Conservation (phyloP, 129 eudicot species). For the Lonicera japonica region DNA sequence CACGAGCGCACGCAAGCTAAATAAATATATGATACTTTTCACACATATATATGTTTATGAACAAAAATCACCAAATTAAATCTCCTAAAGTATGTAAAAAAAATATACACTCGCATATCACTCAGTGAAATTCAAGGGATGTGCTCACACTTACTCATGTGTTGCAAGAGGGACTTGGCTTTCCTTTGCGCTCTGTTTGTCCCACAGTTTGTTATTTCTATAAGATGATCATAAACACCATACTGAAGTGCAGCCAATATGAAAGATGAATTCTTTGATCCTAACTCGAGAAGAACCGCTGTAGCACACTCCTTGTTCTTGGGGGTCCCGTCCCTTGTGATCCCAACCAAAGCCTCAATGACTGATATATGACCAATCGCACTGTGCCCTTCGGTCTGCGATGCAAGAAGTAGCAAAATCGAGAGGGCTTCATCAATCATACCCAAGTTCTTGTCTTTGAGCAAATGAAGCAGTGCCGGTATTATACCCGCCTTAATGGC, state of each 20-base stretch:
- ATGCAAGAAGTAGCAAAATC: constrained; percentile 49
- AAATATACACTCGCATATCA: background rate
- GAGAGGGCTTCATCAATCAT: constrained; percentile 83
- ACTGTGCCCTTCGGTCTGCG: constrained; percentile 56
- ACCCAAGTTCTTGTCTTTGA: constrained; percentile 43
- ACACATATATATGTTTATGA: background rate
- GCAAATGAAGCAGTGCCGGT: constrained; percentile 47
- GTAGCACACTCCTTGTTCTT: constrained; percentile 77
- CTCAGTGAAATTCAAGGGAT: constrained; percentile 22
- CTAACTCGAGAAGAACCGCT: constrained; percentile 60
- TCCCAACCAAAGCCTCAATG: constrained; percentile 47
- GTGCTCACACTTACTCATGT: constrained; percentile 67
- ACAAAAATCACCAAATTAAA: background rate
- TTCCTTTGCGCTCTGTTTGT: constrained; percentile 71
- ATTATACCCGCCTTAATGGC: constrained; percentile 72
- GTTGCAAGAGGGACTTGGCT: constrained; percentile 66
- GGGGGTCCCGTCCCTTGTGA: constrained; percentile 60
- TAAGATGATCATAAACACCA: constrained; percentile 56
- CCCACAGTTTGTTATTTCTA: constrained; percentile 46
- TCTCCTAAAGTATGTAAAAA: background rate
- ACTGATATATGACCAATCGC: constrained; percentile 52
- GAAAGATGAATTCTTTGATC: constrained; percentile 38
- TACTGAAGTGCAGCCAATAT: constrained; percentile 69
- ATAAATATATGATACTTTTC: no score
- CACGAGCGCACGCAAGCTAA: background rate